Conservation (phyloP, 768 basidiomycete genomes). For the Mycena sanguinolenta region DNA sequence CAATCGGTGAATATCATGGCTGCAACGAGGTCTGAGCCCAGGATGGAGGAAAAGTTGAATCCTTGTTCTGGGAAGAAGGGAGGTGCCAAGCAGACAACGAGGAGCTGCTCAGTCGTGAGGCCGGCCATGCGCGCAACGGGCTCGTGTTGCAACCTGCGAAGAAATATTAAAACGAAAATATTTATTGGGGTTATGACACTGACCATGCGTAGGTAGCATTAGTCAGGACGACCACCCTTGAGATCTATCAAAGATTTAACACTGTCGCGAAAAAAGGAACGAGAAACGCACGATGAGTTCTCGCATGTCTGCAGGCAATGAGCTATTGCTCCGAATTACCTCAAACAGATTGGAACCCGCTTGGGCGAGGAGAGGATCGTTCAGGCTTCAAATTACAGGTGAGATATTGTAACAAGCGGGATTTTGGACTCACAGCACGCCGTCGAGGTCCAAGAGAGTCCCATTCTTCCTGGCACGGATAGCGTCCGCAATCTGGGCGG, state of each 20-base stretch:
- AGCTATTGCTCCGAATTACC: too few relatives aligned
- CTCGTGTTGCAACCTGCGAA: slow-evolving; percentile 48
- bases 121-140: slow-evolving; percentile 47
- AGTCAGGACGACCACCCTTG: slow-evolving; percentile 27
- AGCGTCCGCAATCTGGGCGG: slow-evolving; percentile 19
- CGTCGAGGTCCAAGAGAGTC: slow-evolving; percentile 19
- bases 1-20: slow-evolving; percentile 47
- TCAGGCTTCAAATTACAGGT: neutral
- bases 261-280: neutral
- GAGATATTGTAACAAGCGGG: neutral
- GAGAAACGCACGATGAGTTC: slow-evolving; percentile 14
- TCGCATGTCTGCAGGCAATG: too few relatives aligned
- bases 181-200: neutral
- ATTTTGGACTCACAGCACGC: neutral
- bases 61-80: slow-evolving; percentile 24
- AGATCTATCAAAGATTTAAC: too few relatives aligned
- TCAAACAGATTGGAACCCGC: neutral
- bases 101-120: too few relatives aligned
- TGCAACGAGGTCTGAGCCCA: slow-evolving; percentile 45
- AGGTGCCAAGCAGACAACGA: slow-evolving; percentile 42
- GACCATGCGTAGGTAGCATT: slow-evolving; percentile 43
- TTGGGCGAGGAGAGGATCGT: slow-evolving; percentile 17
- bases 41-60: slow-evolving; percentile 24
- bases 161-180: neutral
- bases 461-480: slow-evolving; percentile 21